Evolutionary conservation across 768 basidiomycete genomes (phyloP).

Genomic region (Antrodiella citrinella): DNA sequence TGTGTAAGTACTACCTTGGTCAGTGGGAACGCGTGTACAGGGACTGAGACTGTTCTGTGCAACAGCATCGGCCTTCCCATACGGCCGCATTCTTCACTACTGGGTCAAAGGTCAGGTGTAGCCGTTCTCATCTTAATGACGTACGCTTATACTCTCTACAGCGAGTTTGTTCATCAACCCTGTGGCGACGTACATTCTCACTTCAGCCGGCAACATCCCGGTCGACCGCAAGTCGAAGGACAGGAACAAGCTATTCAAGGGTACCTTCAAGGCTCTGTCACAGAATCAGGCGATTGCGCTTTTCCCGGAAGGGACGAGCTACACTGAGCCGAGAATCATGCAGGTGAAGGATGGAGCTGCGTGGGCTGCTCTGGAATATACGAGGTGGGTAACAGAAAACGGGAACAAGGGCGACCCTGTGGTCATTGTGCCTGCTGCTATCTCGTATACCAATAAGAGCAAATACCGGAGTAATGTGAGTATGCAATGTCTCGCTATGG

Average conservation of each 20-base stretch:
- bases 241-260: constrained; percentile 77
- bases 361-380: constrained; percentile 92
- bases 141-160: constrained; percentile 17
- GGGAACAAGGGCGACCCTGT: constrained; percentile 34
- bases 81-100: constrained; percentile 75
- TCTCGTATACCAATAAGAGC: constrained; percentile 93
- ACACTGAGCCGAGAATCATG: constrained; percentile 90
- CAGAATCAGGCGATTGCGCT: constrained; percentile 81
- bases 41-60: neutral
- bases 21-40: neutral
- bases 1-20: constrained; percentile 71
- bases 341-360: constrained; percentile 90
- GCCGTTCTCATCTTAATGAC: constrained; percentile 1
- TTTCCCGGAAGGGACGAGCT: constrained; percentile 91
- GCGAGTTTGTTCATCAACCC: constrained; percentile 80
- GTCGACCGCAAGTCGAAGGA: constrained; percentile 95
- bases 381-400: constrained; percentile 63
- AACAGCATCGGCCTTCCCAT: constrained; percentile 69
- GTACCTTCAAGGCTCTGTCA: constrained; percentile 80
- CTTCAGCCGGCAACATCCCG: constrained; percentile 93
- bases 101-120: constrained; percentile 81
- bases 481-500: constrained; percentile 8
- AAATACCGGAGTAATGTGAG: constrained; percentile 89
- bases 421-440: constrained; percentile 72
- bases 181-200: constrained; percentile 60